These are phyloP conservation scores for Quercus lobata DNA, from an alignment of 331 rosid genomes.

Conservation along the genomic window DNA sequence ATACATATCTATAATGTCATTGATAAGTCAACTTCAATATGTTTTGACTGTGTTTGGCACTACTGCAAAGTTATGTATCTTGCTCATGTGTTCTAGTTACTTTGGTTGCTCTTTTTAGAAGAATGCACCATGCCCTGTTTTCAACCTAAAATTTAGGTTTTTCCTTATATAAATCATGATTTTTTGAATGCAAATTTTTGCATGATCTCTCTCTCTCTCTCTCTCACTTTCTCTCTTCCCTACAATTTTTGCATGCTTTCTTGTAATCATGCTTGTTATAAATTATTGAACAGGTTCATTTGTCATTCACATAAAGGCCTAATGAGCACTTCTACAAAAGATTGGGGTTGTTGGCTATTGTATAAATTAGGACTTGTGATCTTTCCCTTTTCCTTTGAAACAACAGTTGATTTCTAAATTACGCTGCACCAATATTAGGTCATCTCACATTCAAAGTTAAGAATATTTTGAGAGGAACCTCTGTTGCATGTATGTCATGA, in stretches of 20 bases:
- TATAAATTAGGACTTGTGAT: slow-evolving; percentile 2
- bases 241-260: neutral
- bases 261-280: slow-evolving; percentile 4
- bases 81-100: neutral
- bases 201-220: too few species aligned
- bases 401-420: slow-evolving; percentile 12
- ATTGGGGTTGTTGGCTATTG: slow-evolving; percentile 17
- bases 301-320: slow-evolving; percentile 85
- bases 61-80: neutral
- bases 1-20: neutral
- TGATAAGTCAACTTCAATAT: neutral
- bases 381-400: slow-evolving; percentile 3
- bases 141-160: neutral
- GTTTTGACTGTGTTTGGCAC: neutral
- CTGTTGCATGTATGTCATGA: slow-evolving; percentile 15
- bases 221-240: too few species aligned
- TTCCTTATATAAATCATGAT: neutral
- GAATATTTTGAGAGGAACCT: slow-evolving; percentile 20
- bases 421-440: neutral
- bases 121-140: neutral
- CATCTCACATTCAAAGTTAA: slow-evolving; percentile 20
- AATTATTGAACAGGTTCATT: slow-evolving; percentile 69
- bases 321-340: slow-evolving; percentile 19
- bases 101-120: neutral
- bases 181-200: neutral